phyloP scores from a whole-genome alignment of 305 asterid species.

The Ruellia speciosa region DNA sequence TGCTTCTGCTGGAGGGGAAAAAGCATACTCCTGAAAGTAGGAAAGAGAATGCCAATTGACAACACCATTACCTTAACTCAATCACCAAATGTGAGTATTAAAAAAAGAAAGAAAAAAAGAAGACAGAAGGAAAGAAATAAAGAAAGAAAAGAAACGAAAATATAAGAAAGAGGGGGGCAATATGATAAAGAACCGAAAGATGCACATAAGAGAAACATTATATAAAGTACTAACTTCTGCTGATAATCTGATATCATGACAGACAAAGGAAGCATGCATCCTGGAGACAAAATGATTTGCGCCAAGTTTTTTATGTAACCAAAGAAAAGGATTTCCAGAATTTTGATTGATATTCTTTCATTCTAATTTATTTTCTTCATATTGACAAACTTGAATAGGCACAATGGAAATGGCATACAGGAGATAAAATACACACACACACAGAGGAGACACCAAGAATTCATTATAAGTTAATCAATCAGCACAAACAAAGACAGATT shows the following conservation, averaged over 20 bases:
- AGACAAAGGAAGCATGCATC: slow-evolving; percentile 13
- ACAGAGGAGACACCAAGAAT: neutral
- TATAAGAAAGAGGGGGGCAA: too few species aligned
- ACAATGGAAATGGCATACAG: neutral
- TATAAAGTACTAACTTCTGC: slow-evolving; percentile 9
- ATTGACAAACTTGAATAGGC: neutral
- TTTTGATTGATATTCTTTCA: slow-evolving; percentile 11
- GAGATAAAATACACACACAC: neutral
- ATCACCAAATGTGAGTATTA: neutral
- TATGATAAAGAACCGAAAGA: neutral
- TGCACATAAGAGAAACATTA: slow-evolving; percentile 14
- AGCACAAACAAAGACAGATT: neutral
- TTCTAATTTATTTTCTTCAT: slow-evolving; percentile 5
- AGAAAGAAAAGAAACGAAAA: too few species aligned
- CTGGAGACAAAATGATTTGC: slow-evolving; percentile 7
- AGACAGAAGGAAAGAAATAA: neutral
- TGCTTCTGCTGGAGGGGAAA: slow-evolving; percentile 86
- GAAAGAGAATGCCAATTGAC: slow-evolving; percentile 23
- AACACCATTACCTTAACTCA: neutral
- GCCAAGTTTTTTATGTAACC: neutral
- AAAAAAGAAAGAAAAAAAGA: neutral
- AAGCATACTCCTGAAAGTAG: slow-evolving; percentile 74
- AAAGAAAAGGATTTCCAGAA: slow-evolving; percentile 4
- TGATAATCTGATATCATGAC: slow-evolving; percentile 13
- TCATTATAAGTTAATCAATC: neutral